A percentile compares a stretch with the other conserved stretches of the same genome.
These are phyloP conservation scores for Aphanocladium album DNA, from an alignment of 2,329 filamentous ascomycete species.

Conservation along the genomic window DNA sequence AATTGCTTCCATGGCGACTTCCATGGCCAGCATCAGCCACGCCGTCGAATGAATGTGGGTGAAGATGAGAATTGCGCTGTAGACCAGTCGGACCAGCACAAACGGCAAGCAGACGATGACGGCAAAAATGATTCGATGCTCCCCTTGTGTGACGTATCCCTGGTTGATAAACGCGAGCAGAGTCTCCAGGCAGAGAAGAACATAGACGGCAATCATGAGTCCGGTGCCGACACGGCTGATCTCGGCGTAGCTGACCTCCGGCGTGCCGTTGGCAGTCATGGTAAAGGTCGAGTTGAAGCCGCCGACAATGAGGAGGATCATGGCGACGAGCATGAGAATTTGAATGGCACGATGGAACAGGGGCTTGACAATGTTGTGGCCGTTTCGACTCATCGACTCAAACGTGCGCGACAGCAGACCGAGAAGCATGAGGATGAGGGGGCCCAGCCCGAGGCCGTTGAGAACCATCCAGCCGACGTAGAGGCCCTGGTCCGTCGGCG, in stretches of 20 bases:
- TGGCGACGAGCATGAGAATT: constrained; percentile 37
- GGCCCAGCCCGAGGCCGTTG: constrained; percentile 32
- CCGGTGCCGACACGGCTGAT: constrained; percentile 24
- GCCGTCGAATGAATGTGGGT: constrained; percentile 21
- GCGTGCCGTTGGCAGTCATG: constrained; percentile 19
- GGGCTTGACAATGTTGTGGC: constrained; percentile 23
- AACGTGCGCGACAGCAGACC: constrained; percentile 31
- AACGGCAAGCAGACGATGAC: constrained; percentile 31
- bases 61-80: constrained; percentile 26
- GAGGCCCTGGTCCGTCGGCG: constrained; percentile 40
- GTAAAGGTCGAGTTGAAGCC: constrained; percentile 22
- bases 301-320: constrained; percentile 30
- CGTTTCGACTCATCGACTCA: constrained; percentile 42
- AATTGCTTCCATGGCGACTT: constrained; percentile 30
- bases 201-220: constrained; percentile 33
- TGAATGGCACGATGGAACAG: constrained; percentile 31
- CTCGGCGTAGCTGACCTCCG: constrained; percentile 23
- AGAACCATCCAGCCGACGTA: constrained; percentile 29
- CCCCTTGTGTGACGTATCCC: constrained; percentile 40
- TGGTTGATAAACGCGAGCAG: constrained; percentile 36
- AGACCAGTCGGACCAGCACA: constrained; percentile 28
- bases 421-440: constrained; percentile 41
- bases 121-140: constrained; percentile 48
- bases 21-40: constrained; percentile 28
- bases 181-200: constrained; percentile 35